A percentile compares a stretch with the other conserved stretches of the same genome.
Conservation (phyloP, 805 yeast genomes). For the Candida maesae region DNA sequence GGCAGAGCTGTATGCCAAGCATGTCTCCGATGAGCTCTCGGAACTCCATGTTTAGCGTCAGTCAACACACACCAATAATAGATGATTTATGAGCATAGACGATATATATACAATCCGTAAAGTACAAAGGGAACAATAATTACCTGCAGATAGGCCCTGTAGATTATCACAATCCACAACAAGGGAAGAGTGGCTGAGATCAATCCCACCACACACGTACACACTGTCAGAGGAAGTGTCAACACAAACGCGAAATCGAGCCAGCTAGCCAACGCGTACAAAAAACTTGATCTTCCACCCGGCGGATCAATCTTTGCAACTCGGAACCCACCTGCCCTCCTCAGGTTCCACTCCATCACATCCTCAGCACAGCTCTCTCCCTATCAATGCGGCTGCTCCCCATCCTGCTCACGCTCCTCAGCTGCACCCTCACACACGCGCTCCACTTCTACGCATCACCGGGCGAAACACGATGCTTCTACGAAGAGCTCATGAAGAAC, state of each 20-base stretch:
- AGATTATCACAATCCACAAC: too few relatives aligned
- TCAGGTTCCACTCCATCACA: too few relatives aligned
- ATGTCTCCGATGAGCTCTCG: neutral
- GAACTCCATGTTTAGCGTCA: neutral
- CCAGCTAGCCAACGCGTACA: neutral
- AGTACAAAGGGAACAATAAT: too few relatives aligned
- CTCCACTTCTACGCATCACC: conserved; percentile 78
- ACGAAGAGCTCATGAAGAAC: conserved; percentile 70
- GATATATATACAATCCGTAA: too few relatives aligned
- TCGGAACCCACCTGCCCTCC: too few relatives aligned
- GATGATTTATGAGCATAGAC: too few relatives aligned
- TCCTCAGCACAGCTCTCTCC: too few relatives aligned
- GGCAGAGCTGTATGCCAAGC: conserved; percentile 10
- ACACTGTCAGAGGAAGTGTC: too few relatives aligned
- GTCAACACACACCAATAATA: neutral
- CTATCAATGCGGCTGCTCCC: neutral
- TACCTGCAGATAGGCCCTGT: too few relatives aligned
- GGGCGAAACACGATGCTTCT: conserved; percentile 77
- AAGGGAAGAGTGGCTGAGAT: too few relatives aligned
- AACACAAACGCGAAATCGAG: conserved; percentile 1
- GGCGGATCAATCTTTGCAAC: too few relatives aligned
- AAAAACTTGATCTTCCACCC: neutral
- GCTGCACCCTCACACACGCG: conserved; percentile 9
- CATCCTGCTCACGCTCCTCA: neutral
- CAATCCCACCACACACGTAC: too few relatives aligned